A percentile compares a stretch with the other conserved stretches of the same genome.
These are phyloP conservation scores for Jackrogersella minutella DNA, from an alignment of 495 filamentous ascomycete species.

Conservation along the genomic window DNA sequence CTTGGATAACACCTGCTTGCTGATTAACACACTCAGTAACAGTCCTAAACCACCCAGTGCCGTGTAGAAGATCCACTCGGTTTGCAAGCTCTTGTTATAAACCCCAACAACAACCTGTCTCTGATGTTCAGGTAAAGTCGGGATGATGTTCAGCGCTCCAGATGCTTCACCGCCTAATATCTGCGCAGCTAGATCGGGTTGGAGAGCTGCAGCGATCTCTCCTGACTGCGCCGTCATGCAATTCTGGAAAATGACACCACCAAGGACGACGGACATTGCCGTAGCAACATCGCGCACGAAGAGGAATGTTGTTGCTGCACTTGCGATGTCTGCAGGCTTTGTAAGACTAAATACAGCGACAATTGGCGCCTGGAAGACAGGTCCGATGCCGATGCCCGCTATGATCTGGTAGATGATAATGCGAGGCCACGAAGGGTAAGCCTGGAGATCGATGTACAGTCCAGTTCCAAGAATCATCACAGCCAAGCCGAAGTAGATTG, in stretches of 20 bases:
- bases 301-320: conserved; percentile 71
- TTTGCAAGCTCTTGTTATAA: too few species aligned
- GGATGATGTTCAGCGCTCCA: too few species aligned
- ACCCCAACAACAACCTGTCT: too few species aligned
- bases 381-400: conserved; percentile 70
- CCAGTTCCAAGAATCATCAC: conserved; percentile 71
- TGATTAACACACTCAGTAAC: too few species aligned
- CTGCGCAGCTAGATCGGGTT: too few species aligned
- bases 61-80: too few species aligned
- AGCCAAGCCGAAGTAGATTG: conserved; percentile 64
- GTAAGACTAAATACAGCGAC: conserved; percentile 80
- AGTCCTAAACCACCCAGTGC: too few species aligned
- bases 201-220: too few species aligned
- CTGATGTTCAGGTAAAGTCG: too few species aligned
- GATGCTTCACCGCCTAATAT: too few species aligned
- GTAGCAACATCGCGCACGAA: conserved; percentile 72
- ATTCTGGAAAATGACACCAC: conserved; percentile 73
- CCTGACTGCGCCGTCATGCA: conserved; percentile 6
- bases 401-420: conserved; percentile 70
- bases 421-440: conserved; percentile 62
- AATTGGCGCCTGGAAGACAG: conserved; percentile 77
- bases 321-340: conserved; percentile 67
- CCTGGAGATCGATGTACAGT: conserved; percentile 67
- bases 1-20: too few species aligned
- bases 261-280: conserved; percentile 71